phyloP scores from a whole-genome alignment of 2,329 filamentous ascomycete genomes.

The Leptographium procerum region DNA sequence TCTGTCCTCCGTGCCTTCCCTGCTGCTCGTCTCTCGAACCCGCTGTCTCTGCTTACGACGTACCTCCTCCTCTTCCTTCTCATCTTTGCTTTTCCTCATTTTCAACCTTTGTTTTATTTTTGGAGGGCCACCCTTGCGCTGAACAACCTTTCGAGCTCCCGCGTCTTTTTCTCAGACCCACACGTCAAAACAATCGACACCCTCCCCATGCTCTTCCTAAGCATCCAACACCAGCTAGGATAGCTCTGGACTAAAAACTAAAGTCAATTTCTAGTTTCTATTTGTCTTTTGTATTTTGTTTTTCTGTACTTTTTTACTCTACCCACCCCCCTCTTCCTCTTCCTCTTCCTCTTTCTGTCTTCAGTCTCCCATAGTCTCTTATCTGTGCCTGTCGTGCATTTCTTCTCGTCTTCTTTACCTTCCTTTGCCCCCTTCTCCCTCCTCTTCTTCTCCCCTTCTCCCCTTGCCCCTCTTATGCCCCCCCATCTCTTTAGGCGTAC shows the following conservation, averaged over 20 bases:
- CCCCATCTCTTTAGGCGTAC: neutral
- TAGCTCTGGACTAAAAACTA: neutral
- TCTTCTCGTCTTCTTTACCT: constrained; percentile 5
- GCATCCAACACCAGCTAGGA: neutral
- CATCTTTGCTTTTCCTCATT: neutral
- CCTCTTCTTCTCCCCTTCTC: constrained; percentile 2
- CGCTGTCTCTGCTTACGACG: neutral
- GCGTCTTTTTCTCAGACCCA: neutral
- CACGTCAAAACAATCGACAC: neutral
- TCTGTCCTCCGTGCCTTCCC: neutral
- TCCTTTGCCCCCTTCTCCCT: constrained; percentile 3
- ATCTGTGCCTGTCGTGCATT: neutral
- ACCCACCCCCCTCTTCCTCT: neutral
- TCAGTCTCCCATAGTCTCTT: neutral
- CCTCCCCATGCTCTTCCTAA: neutral
- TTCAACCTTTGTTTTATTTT: neutral
- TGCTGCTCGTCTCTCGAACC: neutral
- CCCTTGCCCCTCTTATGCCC: neutral
- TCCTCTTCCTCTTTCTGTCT: no score
- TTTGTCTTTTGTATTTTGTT: neutral
- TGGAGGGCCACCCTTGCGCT: neutral
- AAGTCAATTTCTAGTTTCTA: neutral
- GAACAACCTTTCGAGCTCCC: neutral
- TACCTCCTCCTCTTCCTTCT: neutral
- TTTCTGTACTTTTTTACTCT: neutral